Evolutionary conservation across 768 basidiomycete genomes (phyloP).

Genomic region (Macrocybe gigantea): DNA sequence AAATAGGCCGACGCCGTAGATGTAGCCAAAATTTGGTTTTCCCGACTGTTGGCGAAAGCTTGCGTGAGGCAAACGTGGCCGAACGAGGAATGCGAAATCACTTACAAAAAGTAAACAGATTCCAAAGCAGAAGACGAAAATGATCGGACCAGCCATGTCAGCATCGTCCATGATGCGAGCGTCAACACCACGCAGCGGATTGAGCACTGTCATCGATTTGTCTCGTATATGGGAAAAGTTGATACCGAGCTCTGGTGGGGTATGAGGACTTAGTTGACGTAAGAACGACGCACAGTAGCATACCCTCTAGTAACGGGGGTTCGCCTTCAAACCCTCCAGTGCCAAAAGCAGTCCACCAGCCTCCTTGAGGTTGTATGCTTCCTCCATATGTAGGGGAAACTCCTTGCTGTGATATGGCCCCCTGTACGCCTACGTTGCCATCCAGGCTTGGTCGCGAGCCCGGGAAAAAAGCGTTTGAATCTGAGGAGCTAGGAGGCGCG

Average conservation of each 20-base stretch:
- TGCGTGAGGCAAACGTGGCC: constrained; percentile 1
- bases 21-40: constrained; percentile 97
- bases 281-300: constrained; percentile 13
- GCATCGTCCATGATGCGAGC: constrained; percentile 99
- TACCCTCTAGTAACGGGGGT: constrained; percentile 91
- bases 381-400: constrained; percentile 55
- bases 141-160: constrained; percentile 91
- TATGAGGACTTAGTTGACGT: not conserved
- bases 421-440: constrained; percentile 55
- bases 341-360: constrained; percentile 96
- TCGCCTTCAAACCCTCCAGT: constrained; percentile 95
- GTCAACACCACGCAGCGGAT: constrained; percentile 79
- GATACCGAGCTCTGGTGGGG: constrained; percentile 80
- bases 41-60: constrained; percentile 62
- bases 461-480: constrained; percentile 57
- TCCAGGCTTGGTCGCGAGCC: constrained; percentile 75
- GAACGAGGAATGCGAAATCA: constrained; percentile 11
- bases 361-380: constrained; percentile 65
- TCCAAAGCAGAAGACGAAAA: constrained; percentile 94
- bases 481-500: constrained; percentile 40
- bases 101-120: constrained; percentile 87
- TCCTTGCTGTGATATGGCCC: constrained; percentile 40
- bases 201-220: constrained; percentile 93
- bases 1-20: constrained; percentile 96
- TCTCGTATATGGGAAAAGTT: constrained; percentile 94